These are phyloP conservation scores for Monilinia aucupariae DNA, from an alignment of 2,329 filamentous ascomycete species.

Conservation along the genomic window DNA sequence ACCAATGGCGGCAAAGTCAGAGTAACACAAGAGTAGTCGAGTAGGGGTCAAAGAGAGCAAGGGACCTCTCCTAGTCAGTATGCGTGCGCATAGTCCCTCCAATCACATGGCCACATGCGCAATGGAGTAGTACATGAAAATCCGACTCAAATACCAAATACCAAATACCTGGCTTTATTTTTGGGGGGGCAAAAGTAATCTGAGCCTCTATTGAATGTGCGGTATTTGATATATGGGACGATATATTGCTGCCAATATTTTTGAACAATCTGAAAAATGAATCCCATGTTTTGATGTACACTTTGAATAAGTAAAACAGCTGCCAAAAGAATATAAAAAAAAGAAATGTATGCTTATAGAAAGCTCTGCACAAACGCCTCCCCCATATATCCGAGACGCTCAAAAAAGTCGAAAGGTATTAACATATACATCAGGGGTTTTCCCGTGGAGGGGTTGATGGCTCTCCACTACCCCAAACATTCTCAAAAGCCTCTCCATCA, in stretches of 20 bases:
- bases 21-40: too few species aligned
- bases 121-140: conserved; percentile 6
- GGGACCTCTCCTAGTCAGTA: conserved; percentile 1
- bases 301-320: not conserved
- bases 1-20: not conserved
- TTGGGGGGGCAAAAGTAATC: not conserved
- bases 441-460: conserved; percentile 28
- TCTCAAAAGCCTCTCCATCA: conserved; percentile 35
- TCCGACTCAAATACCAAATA: not conserved
- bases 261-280: not conserved
- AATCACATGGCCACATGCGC: not conserved
- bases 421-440: conserved; percentile 33
- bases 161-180: not conserved
- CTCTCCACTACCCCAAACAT: conserved; percentile 34
- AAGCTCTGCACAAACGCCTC: not conserved
- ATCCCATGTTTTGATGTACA: not conserved
- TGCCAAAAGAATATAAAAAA: not conserved
- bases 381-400: not conserved
- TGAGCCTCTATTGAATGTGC: not conserved
- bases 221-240: not conserved
- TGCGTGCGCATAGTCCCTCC: not conserved
- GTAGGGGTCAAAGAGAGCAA: conserved; percentile 3
- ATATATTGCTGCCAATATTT: not conserved
- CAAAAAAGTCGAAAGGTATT: conserved; percentile 16
- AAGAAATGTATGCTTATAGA: not conserved